Evolutionary conservation across 2,329 filamentous ascomycete genomes (phyloP).

Genomic region (Pseudogymnoascus sp.): DNA sequence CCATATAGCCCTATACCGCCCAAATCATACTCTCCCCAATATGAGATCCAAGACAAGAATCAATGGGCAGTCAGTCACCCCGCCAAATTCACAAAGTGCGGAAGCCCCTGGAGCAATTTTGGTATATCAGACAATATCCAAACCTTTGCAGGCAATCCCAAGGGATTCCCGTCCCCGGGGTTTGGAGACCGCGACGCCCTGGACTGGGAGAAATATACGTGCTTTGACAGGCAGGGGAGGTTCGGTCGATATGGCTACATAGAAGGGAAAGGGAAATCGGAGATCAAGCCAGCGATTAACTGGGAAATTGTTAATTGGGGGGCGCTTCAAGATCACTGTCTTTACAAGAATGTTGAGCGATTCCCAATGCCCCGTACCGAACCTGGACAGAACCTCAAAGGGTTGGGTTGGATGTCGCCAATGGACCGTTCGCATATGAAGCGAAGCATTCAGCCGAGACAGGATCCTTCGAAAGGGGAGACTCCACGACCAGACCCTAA

Average conservation of each 20-base stretch:
- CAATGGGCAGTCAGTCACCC: conserved; percentile 51
- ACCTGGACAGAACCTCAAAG: background rate
- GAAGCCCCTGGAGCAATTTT: conserved; percentile 46
- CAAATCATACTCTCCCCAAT: conserved; percentile 57
- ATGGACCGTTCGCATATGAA: conserved; percentile 16
- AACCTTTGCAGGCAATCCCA: conserved; percentile 56
- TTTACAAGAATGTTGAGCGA: conserved; percentile 58
- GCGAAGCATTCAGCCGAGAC: background rate
- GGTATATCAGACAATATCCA: conserved; percentile 51
- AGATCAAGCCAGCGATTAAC: conserved; percentile 32
- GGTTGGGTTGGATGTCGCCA: conserved; percentile 27
- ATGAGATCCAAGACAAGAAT: conserved; percentile 61
- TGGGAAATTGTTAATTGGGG: conserved; percentile 68
- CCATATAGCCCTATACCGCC: conserved; percentile 43
- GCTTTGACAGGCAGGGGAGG: conserved; percentile 63
- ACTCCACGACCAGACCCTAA: conserved; percentile 6
- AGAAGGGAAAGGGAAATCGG: conserved; percentile 27
- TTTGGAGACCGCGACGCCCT: conserved; percentile 58
- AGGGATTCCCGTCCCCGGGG: conserved; percentile 51
- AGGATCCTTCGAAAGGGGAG: conserved; percentile 10
- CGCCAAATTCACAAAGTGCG: conserved; percentile 57
- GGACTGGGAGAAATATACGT: conserved; percentile 55
- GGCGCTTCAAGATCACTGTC: conserved; percentile 59
- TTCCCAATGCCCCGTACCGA: conserved; percentile 33
- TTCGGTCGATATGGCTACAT: conserved; percentile 59